Evolutionary conservation across 495 filamentous ascomycete genomes (phyloP).

Genomic region (Thozetella sp.): DNA sequence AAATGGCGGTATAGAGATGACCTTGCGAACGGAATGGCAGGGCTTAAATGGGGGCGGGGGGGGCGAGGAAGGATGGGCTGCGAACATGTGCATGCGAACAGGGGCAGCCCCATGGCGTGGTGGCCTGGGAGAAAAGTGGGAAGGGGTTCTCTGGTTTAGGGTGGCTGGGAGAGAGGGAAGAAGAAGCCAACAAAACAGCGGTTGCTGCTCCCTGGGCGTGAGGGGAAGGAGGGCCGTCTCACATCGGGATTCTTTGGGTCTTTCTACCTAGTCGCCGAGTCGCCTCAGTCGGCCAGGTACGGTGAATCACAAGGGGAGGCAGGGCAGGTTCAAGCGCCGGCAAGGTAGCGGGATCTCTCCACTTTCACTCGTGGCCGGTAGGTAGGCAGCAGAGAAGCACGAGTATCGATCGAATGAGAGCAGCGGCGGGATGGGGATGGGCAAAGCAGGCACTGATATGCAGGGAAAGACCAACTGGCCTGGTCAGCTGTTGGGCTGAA

Average conservation of each 20-base stretch:
- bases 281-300: slow-evolving; percentile 4
- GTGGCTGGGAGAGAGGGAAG: too few species aligned
- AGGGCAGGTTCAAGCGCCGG: not conserved
- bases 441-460: slow-evolving; percentile 5
- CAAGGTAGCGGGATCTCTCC: too few species aligned
- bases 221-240: too few species aligned
- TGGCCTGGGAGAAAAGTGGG: too few species aligned
- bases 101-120: not conserved
- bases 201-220: too few species aligned
- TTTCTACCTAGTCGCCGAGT: slow-evolving; percentile 17
- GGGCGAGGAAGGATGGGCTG: too few species aligned
- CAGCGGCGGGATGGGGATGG: not conserved
- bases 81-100: not conserved
- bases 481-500: slow-evolving; percentile 2
- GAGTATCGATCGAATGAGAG: not conserved
- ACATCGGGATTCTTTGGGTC: too few species aligned
- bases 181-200: too few species aligned
- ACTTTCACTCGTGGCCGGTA: not conserved
- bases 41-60: too few species aligned
- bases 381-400: not conserved
- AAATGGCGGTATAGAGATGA: not conserved
- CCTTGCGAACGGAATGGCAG: not conserved
- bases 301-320: slow-evolving; percentile 2
- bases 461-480: not conserved
- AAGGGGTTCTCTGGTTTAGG: too few species aligned